phyloP scores from a whole-genome alignment of 139 green algal genomes.

The Tetradesmus obliquus region DNA sequence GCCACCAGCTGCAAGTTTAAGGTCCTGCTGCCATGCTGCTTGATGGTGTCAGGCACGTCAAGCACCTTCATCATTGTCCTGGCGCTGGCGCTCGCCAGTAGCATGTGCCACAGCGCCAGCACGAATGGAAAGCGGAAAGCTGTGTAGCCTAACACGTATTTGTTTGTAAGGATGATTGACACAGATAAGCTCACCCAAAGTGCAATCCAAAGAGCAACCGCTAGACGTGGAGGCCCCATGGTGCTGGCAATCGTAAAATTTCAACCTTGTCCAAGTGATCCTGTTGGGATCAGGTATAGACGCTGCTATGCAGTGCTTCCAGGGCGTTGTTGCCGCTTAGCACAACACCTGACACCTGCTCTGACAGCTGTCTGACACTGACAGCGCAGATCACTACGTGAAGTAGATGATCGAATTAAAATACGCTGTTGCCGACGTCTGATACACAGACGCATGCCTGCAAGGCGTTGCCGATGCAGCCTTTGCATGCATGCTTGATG shows the following conservation, averaged over 20 bases:
- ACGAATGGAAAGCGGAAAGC: neutral
- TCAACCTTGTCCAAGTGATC: neutral
- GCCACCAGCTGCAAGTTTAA: neutral
- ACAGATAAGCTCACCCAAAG: neutral
- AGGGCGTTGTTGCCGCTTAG: neutral
- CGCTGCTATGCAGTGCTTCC: neutral
- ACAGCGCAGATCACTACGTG: too few species aligned
- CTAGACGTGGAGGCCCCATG: neutral
- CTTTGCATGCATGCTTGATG: neutral
- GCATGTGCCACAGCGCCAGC: constrained; percentile 35
- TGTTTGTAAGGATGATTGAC: constrained; percentile 28
- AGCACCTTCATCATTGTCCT: neutral
- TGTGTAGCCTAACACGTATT: constrained; percentile 8
- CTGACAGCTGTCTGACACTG: neutral
- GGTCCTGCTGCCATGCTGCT: neutral
- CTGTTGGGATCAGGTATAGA: neutral
- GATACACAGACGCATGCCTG: neutral
- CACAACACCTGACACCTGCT: too few species aligned
- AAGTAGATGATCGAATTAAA: too few species aligned
- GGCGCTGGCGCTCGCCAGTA: neutral
- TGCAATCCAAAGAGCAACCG: neutral
- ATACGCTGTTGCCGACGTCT: neutral
- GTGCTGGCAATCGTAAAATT: neutral
- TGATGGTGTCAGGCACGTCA: neutral
- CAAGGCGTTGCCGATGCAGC: neutral